These are phyloP conservation scores for Fraxinus excelsior DNA, from an alignment of 257 asterid genomes.

Conservation along the genomic window DNA sequence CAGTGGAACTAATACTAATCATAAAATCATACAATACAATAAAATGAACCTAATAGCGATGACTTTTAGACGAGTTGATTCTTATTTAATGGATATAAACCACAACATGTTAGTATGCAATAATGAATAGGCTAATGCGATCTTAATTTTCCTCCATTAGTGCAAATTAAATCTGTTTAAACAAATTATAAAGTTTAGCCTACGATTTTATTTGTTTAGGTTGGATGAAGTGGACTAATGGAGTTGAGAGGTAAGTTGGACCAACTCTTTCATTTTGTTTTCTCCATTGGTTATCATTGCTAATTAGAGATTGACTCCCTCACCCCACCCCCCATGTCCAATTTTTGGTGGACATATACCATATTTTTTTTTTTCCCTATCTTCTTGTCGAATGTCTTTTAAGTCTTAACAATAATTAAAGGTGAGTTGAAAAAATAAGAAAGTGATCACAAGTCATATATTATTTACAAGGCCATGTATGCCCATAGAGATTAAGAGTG, in stretches of 20 bases:
- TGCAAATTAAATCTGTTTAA: not conserved
- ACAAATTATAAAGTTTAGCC: not conserved
- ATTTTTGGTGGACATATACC: not conserved
- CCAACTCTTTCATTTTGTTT: conserved; percentile 24
- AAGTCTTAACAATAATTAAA: not conserved
- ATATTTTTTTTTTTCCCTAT: conserved; percentile 6
- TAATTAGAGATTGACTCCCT: not conserved
- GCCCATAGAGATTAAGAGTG: not conserved
- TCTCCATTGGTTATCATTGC: conserved; percentile 15
- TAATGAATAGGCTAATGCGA: not conserved
- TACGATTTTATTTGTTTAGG: conserved; percentile 8
- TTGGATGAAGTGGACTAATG: conserved; percentile 20
- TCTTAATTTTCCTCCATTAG: not conserved
- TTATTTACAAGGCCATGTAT: not conserved
- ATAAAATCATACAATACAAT: no score
- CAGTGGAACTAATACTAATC: no score
- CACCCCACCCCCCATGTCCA: not conserved
- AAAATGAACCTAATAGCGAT: no score
- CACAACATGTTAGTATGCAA: not conserved
- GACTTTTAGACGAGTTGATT: no score
- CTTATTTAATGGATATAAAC: no score
- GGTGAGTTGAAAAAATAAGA: not conserved
- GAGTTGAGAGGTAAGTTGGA: conserved; percentile 40
- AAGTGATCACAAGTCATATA: not conserved
- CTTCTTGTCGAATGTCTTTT: not conserved